phyloP scores from a whole-genome alignment of 805 yeast genomes.

The Saccharomycopsis selenospora region DNA sequence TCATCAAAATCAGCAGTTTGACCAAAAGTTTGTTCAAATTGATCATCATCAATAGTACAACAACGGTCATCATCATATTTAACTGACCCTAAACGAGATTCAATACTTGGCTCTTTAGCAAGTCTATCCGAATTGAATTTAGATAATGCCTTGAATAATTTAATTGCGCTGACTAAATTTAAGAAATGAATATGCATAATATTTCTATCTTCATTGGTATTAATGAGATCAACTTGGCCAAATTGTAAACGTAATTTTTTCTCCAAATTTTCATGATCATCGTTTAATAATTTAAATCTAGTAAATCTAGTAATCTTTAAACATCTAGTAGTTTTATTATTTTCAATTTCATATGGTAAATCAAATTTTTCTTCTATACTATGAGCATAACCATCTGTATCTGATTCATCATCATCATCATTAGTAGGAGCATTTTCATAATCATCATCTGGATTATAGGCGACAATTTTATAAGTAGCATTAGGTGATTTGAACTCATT shows the following conservation, averaged over 20 bases:
- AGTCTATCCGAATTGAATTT: background rate
- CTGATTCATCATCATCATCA: background rate
- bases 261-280: conserved; percentile 21
- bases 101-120: background rate
- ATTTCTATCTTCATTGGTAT: conserved; percentile 19
- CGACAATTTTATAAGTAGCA: conserved; percentile 14
- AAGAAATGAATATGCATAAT: conserved; percentile 19
- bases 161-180: conserved; percentile 13
- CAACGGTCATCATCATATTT: conserved; percentile 19
- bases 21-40: conserved; percentile 18
- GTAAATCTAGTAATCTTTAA: conserved; percentile 16
- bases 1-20: conserved; percentile 15
- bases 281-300: conserved; percentile 15
- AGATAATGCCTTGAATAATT: conserved; percentile 7
- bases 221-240: conserved; percentile 21
- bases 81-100: conserved; percentile 3
- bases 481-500: conserved; percentile 18
- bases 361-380: background rate
- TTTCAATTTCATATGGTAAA: conserved; percentile 14
- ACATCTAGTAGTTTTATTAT: conserved; percentile 17
- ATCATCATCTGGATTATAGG: conserved; percentile 8
- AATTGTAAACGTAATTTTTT: conserved; percentile 15
- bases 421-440: conserved; percentile 1
- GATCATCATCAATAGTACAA: conserved; percentile 18
- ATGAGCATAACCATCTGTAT: background rate